Percentiles rank a stretch among this genome's conserved stretches.
Evolutionary conservation across 208 protist species (phyloP).

Genomic region (Phytomonas sp.): DNA sequence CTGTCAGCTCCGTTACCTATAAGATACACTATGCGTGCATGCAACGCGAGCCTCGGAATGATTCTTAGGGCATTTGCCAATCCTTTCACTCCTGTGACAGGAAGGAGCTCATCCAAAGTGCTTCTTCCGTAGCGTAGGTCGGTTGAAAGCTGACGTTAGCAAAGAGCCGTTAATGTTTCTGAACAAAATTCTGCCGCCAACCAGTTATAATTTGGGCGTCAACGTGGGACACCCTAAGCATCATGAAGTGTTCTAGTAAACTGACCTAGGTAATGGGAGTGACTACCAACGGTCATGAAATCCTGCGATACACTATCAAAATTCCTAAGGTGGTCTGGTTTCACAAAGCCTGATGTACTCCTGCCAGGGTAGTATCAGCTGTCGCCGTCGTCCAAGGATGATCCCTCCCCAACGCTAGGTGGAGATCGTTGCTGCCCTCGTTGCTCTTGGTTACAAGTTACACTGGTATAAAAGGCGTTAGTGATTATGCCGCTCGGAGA

Average conservation of each 20-base stretch:
- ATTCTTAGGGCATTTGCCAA: neutral
- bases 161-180: constrained; percentile 51
- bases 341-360: neutral
- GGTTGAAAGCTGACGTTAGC: constrained; percentile 56
- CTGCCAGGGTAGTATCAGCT: neutral
- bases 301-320: neutral
- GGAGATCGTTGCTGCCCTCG: neutral
- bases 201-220: constrained; percentile 52
- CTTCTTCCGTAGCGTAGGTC: neutral
- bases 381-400: neutral
- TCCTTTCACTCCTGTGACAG: neutral
- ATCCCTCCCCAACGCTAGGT: constrained; percentile 1
- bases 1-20: constrained; percentile 10
- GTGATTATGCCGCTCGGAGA: neutral
- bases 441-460: neutral
- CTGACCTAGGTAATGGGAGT: constrained; percentile 45
- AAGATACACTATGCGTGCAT: constrained; percentile 28
- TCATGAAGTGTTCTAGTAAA: constrained; percentile 54
- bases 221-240: constrained; percentile 43
- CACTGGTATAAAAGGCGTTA: neutral
- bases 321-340: neutral
- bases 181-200: constrained; percentile 69
- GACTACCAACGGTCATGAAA: constrained; percentile 20
- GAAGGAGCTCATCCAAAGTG: neutral
- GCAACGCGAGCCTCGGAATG: constrained; percentile 13